Evolutionary conservation across 2,329 filamentous ascomycete species (phyloP).

Genomic region (Trichoderma koningii): DNA sequence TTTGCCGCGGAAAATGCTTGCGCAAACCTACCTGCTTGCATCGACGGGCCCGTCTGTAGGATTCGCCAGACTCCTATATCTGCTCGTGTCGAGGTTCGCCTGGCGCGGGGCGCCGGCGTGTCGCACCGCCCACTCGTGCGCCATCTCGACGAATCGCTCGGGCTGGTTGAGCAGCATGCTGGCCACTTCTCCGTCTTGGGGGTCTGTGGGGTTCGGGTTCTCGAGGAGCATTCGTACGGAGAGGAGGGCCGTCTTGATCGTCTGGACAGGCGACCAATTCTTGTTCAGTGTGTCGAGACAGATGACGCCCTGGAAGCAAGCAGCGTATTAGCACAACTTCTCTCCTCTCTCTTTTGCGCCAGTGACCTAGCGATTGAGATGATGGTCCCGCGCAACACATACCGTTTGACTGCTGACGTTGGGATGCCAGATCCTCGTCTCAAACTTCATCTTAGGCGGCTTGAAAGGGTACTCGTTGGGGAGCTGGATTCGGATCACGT

Average conservation of each 20-base stretch:
- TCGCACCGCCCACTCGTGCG: conserved; percentile 86
- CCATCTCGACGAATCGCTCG: conserved; percentile 75
- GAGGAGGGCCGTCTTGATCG: conserved; percentile 91
- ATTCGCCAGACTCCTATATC: conserved; percentile 55
- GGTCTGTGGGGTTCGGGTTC: conserved; percentile 92
- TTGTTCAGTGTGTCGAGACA: conserved; percentile 89
- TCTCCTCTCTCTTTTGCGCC: neutral
- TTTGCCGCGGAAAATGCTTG: neutral
- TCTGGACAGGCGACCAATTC: conserved; percentile 94
- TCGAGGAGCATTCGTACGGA: conserved; percentile 92
- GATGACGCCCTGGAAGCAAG: conserved; percentile 74
- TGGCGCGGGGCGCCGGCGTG: conserved; percentile 72
- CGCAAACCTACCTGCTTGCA: conserved; percentile 37
- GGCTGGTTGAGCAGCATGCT: conserved; percentile 82
- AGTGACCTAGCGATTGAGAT: neutral
- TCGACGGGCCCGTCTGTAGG: conserved; percentile 34
- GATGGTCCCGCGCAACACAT: conserved; percentile 37
- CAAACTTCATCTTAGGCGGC: conserved; percentile 86
- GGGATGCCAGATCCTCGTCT: conserved; percentile 94
- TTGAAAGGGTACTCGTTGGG: conserved; percentile 91
- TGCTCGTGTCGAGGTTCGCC: conserved; percentile 40
- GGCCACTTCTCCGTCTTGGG: conserved; percentile 94
- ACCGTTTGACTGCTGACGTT: conserved; percentile 95
- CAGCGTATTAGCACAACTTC: neutral
- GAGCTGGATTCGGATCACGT: conserved; percentile 80